These are phyloP conservation scores for Glaciozyma martinii DNA, from an alignment of 768 basidiomycete genomes.

Conservation along the genomic window DNA sequence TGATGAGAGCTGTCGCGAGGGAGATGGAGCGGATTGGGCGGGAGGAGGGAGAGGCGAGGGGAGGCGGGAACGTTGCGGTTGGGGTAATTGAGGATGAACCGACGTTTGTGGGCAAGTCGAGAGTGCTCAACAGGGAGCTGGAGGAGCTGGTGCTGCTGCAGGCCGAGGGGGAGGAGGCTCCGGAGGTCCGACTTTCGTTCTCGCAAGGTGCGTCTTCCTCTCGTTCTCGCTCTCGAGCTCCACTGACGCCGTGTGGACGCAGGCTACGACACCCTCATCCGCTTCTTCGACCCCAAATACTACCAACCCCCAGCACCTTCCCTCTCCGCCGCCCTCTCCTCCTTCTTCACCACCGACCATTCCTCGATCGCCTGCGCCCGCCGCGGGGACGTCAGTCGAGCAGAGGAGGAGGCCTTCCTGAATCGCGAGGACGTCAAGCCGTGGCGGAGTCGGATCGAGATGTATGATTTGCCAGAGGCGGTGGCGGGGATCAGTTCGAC, in stretches of 20 bases:
- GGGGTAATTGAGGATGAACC: neutral
- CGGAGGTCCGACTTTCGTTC: neutral
- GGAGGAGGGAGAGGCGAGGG: neutral
- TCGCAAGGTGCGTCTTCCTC: neutral
- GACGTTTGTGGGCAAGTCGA: neutral
- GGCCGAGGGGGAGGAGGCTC: neutral
- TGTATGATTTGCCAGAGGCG: conserved; percentile 1
- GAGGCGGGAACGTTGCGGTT: neutral
- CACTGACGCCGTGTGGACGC: neutral
- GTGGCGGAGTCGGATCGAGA: neutral
- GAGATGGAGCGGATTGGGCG: neutral
- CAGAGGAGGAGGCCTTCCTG: neutral
- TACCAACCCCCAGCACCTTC: neutral
- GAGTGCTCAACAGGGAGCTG: neutral
- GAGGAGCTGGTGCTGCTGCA: neutral
- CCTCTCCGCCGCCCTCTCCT: neutral
- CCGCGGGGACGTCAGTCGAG: neutral
- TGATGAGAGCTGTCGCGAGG: neutral
- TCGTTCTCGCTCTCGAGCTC: neutral
- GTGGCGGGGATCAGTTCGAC: neutral
- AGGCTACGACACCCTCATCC: neutral
- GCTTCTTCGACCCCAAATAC: neutral
- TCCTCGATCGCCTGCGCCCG: neutral
- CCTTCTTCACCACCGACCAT: neutral
- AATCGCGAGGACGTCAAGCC: neutral